Evolutionary conservation across 768 basidiomycete species (phyloP).

Genomic region (Pisolithus marmoratus): DNA sequence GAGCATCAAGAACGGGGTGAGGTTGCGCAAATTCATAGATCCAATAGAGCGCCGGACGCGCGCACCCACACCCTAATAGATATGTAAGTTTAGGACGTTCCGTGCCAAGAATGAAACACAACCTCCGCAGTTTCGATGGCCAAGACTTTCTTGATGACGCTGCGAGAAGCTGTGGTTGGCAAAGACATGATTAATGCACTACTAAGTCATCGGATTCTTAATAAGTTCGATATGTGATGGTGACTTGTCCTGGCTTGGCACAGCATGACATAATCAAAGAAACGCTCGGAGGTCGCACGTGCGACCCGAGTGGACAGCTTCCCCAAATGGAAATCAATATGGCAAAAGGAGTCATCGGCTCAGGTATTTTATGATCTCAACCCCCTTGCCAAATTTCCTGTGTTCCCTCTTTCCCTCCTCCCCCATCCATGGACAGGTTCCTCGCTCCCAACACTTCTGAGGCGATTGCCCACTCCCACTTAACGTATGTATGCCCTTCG

Average conservation of each 20-base stretch:
- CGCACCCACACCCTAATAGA: conserved; percentile 66
- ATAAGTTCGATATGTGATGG: not conserved
- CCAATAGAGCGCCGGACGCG: conserved; percentile 86
- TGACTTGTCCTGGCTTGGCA: not conserved
- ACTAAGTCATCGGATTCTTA: no score
- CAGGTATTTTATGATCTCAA: not conserved
- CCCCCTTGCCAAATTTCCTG: not conserved
- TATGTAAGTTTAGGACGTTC: not conserved
- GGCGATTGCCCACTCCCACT: conserved; percentile 60
- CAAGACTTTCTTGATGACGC: conserved; percentile 70
- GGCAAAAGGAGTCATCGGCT: conserved; percentile 7
- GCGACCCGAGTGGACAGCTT: conserved; percentile 5
- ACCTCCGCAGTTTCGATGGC: conserved; percentile 74
- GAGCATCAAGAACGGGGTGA: conserved; percentile 89
- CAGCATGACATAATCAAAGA: not conserved
- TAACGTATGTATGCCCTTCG: conserved; percentile 55
- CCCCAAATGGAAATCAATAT: conserved; percentile 12
- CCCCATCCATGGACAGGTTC: conserved; percentile 55
- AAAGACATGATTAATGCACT: conserved; percentile 4
- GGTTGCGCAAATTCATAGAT: conserved; percentile 60
- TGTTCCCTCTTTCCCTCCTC: not conserved
- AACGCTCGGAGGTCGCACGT: conserved; percentile 17
- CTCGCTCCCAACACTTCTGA: conserved; percentile 71
- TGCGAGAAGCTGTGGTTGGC: conserved; percentile 47
- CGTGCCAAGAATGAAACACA: conserved; percentile 19